Evolutionary conservation across 345 rosid species (phyloP).

Genomic region (Eucalyptus albens): DNA sequence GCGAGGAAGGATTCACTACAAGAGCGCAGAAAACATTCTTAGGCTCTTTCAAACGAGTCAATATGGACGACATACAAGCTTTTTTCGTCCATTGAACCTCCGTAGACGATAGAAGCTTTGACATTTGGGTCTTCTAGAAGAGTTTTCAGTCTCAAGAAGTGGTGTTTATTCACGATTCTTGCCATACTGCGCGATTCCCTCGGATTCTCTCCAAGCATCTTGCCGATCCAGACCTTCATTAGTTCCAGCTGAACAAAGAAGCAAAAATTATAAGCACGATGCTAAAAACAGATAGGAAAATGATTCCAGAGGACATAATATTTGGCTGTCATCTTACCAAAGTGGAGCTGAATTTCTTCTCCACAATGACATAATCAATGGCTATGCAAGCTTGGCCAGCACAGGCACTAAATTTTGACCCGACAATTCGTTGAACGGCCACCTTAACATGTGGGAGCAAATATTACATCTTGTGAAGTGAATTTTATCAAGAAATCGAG

Average conservation of each 20-base stretch:
- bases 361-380: conserved; percentile 57
- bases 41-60: not conserved
- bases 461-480: not conserved
- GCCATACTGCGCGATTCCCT: conserved; percentile 2
- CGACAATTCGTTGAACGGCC: conserved; percentile 42
- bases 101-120: conserved; percentile 9
- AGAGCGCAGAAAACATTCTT: not conserved
- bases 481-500: not conserved
- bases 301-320: not conserved
- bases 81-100: conserved; percentile 20
- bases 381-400: conserved; percentile 87
- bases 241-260: conserved; percentile 11
- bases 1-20: not conserved
- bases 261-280: not conserved
- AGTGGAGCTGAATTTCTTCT: conserved; percentile 17
- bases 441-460: conserved; percentile 13
- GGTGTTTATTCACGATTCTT: conserved; percentile 15
- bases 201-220: conserved; percentile 25
- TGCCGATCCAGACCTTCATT: conserved; percentile 4
- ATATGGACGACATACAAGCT: conserved; percentile 1
- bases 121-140: conserved; percentile 11
- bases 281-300: not conserved
- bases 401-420: conserved; percentile 55
- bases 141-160: conserved; percentile 14
- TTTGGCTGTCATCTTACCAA: not conserved